Conservation (phyloP, 2,329 filamentous ascomycete species). For the Ophiocordyceps camponoti-rufipedis region DNA sequence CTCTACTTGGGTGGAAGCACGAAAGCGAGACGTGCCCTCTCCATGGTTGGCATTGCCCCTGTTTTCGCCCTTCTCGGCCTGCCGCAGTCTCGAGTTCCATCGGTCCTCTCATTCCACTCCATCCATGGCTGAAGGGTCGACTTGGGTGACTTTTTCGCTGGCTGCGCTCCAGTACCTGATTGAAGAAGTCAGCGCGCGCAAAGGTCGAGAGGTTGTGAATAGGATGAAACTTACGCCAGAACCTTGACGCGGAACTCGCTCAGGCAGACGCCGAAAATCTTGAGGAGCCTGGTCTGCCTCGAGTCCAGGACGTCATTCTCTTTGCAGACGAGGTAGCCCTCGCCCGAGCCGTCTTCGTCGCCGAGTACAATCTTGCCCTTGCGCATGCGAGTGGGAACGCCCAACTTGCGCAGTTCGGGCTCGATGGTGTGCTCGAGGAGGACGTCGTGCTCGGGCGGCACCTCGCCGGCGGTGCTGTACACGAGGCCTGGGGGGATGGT, state of each 20-base stretch:
- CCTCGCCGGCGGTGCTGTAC: conserved; percentile 62
- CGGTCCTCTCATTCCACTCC: conserved; percentile 10
- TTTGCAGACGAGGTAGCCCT: conserved; percentile 61
- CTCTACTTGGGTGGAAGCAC: too few relatives aligned
- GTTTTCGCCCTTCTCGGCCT: neutral
- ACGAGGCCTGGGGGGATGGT: conserved; percentile 70
- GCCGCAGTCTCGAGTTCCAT: conserved; percentile 1
- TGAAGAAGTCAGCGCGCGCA: neutral
- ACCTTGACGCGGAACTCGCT: conserved; percentile 78
- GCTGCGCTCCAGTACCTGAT: conserved; percentile 42
- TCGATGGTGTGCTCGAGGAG: conserved; percentile 77
- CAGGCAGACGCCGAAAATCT: conserved; percentile 80
- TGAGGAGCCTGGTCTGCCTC: conserved; percentile 80
- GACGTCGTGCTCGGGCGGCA: conserved; percentile 65
- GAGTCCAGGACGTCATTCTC: conserved; percentile 76
- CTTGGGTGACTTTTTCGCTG: conserved; percentile 39
- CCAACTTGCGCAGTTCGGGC: conserved; percentile 74
- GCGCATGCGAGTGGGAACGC: conserved; percentile 74
- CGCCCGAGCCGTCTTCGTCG: conserved; percentile 30
- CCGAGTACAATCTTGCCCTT: conserved; percentile 72
- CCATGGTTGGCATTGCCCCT: neutral
- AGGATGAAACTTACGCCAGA: conserved; percentile 38
- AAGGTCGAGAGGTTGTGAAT: neutral
- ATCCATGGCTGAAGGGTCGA: conserved; percentile 21
- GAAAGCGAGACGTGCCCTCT: too few relatives aligned